Percentiles rank a stretch among this genome's conserved stretches.
Conservation (phyloP, 192 early-diverging fungal genomes). For the Podila epigama region DNA sequence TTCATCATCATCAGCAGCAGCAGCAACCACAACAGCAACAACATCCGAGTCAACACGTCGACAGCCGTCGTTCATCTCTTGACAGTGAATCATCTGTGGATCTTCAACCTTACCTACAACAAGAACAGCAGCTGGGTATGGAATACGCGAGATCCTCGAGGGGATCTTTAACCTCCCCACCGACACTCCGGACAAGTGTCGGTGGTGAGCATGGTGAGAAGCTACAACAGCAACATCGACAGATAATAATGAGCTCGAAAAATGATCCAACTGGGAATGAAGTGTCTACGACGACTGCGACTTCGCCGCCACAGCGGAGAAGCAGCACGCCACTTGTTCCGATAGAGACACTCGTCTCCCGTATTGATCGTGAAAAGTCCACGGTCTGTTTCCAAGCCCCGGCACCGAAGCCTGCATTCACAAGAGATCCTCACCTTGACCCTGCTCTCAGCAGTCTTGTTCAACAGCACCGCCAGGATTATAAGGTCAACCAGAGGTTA, state of each 20-base stretch:
- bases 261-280: too few relatives aligned
- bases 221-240: neutral
- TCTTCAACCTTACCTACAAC: neutral
- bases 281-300: too few relatives aligned
- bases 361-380: conserved; percentile 38
- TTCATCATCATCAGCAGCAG: neutral
- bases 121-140: neutral
- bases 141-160: neutral
- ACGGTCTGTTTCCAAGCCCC: conserved; percentile 38
- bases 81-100: neutral
- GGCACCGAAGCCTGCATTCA: neutral
- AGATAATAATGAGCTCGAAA: too few relatives aligned
- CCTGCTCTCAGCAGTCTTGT: conserved; percentile 28
- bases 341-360: conserved; percentile 18
- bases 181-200: neutral
- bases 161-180: neutral
- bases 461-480: conserved; percentile 34
- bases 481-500: conserved; percentile 8
- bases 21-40: too few relatives aligned
- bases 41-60: too few relatives aligned
- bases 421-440: conserved; percentile 21
- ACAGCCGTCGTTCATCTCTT: neutral
- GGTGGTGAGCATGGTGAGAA: neutral
- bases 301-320: neutral
- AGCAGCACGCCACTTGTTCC: conserved; percentile 15